phyloP scores from a whole-genome alignment of 2,329 filamentous ascomycete species.

The Setomelanomma holmii region DNA sequence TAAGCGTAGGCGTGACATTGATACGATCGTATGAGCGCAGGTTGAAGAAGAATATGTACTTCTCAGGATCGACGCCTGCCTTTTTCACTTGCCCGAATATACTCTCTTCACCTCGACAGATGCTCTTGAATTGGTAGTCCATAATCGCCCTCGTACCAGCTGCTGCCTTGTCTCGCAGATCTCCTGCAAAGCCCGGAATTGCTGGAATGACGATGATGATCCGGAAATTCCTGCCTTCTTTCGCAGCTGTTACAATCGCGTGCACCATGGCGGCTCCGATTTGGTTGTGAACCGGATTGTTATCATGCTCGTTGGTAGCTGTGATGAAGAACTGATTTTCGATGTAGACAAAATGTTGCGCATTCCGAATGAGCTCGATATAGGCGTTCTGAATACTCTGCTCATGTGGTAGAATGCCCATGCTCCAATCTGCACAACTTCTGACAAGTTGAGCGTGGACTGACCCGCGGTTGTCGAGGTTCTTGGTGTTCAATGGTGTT shows the following conservation, averaged over 20 bases:
- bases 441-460: constrained; percentile 86
- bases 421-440: constrained; percentile 92
- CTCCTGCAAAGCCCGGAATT: constrained; percentile 92
- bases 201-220: constrained; percentile 91
- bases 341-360: constrained; percentile 94
- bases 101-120: constrained; percentile 87
- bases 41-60: constrained; percentile 95
- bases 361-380: constrained; percentile 81
- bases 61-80: constrained; percentile 74
- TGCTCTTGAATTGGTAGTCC: constrained; percentile 98
- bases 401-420: constrained; percentile 78
- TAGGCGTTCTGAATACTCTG: constrained; percentile 90
- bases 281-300: constrained; percentile 83
- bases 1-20: constrained; percentile 78
- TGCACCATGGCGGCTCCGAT: constrained; percentile 92
- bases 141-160: constrained; percentile 89
- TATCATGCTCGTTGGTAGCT: constrained; percentile 81
- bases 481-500: constrained; percentile 72
- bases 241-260: constrained; percentile 79
- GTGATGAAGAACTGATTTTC: constrained; percentile 97
- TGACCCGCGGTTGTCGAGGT: constrained; percentile 66
- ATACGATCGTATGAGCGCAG: constrained; percentile 90
- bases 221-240: constrained; percentile 85
- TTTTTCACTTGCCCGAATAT: constrained; percentile 81
- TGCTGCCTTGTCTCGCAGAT: constrained; percentile 82